A percentile compares a stretch with the other conserved stretches of the same genome.
These are phyloP conservation scores for Paraphaeosphaeria sporulosa DNA, from an alignment of 2,329 filamentous ascomycete species.

Conservation along the genomic window DNA sequence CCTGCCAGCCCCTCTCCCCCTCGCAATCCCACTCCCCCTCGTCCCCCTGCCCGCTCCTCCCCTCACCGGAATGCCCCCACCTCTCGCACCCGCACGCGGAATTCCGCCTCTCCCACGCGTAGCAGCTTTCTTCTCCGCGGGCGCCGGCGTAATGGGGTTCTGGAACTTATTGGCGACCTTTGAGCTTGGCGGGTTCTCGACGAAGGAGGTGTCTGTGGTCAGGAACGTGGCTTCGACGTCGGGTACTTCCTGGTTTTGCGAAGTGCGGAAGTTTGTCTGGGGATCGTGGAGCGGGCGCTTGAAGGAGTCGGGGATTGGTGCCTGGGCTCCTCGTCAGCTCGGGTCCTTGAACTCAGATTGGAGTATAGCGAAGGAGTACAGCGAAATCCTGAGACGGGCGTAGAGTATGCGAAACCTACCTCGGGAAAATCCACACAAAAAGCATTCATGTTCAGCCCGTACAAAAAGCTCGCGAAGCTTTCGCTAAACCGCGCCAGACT, in stretches of 20 bases:
- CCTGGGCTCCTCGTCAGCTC: slow-evolving; percentile 57
- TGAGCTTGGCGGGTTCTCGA: slow-evolving; percentile 77
- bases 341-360: too few species aligned
- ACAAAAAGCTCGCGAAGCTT: slow-evolving; percentile 93
- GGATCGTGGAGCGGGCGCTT: slow-evolving; percentile 50
- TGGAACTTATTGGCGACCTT: slow-evolving; percentile 55
- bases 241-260: slow-evolving; percentile 30
- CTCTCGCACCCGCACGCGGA: slow-evolving; percentile 42
- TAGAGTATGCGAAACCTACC: slow-evolving; percentile 57
- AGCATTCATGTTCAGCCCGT: slow-evolving; percentile 98
- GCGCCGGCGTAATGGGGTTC: slow-evolving; percentile 45
- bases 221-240: slow-evolving; percentile 83
- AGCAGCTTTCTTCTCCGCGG: slow-evolving; percentile 27
- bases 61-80: slow-evolving; percentile 42
- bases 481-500: slow-evolving; percentile 92
- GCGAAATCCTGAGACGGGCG: neutral
- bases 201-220: slow-evolving; percentile 91
- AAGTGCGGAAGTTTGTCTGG: slow-evolving; percentile 29
- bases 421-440: slow-evolving; percentile 98
- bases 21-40: slow-evolving; percentile 49
- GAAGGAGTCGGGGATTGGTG: slow-evolving; percentile 85
- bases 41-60: slow-evolving; percentile 40
- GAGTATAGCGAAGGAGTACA: too few species aligned
- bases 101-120: slow-evolving; percentile 44
- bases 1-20: slow-evolving; percentile 39